Conservation (phyloP, 164 flowering plant genomes). For the Vitis riparia region DNA sequence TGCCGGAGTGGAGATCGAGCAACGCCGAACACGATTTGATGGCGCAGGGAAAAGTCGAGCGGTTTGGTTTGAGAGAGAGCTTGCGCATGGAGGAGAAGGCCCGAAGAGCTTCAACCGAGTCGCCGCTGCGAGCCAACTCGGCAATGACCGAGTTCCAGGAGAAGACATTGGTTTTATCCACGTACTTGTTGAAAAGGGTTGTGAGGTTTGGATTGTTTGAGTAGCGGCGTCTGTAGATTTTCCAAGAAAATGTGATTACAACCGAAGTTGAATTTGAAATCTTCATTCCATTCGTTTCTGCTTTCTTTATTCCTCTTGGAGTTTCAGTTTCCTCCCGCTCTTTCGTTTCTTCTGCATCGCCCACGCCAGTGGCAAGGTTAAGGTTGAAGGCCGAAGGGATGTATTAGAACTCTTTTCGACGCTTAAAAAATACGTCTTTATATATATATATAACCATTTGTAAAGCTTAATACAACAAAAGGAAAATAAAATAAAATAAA, state of each 20-base stretch:
- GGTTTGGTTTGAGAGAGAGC: slow-evolving; percentile 56
- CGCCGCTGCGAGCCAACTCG: slow-evolving; percentile 72
- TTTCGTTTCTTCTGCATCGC: no score
- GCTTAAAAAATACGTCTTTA: no score
- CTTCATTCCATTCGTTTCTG: slow-evolving; percentile 24
- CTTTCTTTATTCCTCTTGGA: no score
- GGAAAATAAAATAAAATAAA: no score
- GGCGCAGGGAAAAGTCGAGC: slow-evolving; percentile 72
- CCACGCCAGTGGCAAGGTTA: no score
- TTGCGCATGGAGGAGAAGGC: slow-evolving; percentile 74
- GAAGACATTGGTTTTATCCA: slow-evolving; percentile 51
- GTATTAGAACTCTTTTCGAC: no score
- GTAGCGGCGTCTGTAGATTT: slow-evolving; percentile 12
- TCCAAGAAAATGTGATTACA: neutral
- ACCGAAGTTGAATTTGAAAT: slow-evolving; percentile 6
- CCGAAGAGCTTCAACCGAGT: slow-evolving; percentile 64
- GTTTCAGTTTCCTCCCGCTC: no score
- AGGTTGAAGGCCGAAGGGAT: no score
- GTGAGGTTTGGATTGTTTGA: slow-evolving; percentile 41
- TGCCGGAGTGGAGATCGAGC: slow-evolving; percentile 51
- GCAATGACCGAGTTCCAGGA: slow-evolving; percentile 87
- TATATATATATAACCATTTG: no score
- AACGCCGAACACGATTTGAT: slow-evolving; percentile 78
- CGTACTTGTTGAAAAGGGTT: slow-evolving; percentile 55
- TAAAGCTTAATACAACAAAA: no score